Percentiles rank a stretch among this genome's conserved stretches.
Conservation (phyloP, 495 filamentous ascomycete species). For the Xylaria scruposa region DNA sequence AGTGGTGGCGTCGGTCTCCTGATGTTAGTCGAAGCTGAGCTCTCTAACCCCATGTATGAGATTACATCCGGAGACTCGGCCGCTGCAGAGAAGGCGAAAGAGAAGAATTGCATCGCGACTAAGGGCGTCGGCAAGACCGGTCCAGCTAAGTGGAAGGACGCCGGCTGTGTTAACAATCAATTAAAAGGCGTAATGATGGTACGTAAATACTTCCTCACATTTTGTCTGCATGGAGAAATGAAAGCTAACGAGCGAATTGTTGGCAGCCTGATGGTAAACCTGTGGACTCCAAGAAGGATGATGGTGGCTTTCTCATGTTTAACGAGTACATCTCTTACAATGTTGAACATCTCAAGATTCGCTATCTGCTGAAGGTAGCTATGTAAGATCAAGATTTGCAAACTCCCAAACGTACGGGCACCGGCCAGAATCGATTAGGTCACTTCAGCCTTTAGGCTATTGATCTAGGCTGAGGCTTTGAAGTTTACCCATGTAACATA, state of each 20-base stretch:
- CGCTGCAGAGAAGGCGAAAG: slow-evolving; percentile 62
- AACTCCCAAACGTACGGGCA: background rate
- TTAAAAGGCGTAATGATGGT: slow-evolving; percentile 64
- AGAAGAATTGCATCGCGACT: slow-evolving; percentile 60
- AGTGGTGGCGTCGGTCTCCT: slow-evolving; percentile 51
- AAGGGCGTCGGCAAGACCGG: slow-evolving; percentile 59
- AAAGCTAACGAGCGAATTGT: background rate
- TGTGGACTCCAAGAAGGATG: slow-evolving; percentile 36
- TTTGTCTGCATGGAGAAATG: background rate
- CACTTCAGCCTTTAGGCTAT: background rate
- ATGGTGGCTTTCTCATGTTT: slow-evolving; percentile 47
- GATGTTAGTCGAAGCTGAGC: slow-evolving; percentile 69
- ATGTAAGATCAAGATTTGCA: slow-evolving; percentile 35
- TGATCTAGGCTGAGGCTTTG: background rate
- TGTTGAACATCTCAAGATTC: slow-evolving; percentile 70
- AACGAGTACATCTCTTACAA: slow-evolving; percentile 75
- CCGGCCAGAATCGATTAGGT: background rate
- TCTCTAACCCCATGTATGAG: slow-evolving; percentile 67
- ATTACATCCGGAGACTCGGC: slow-evolving; percentile 52
- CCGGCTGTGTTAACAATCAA: slow-evolving; percentile 55
- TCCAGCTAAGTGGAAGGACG: slow-evolving; percentile 71
- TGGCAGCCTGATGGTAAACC: slow-evolving; percentile 6
- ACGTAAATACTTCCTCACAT: slow-evolving; percentile 1
- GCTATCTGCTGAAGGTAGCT: slow-evolving; percentile 67
- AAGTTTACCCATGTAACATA: background rate